Conservation (phyloP, 2,329 filamentous ascomycete genomes). For the Botrytis elliptica region DNA sequence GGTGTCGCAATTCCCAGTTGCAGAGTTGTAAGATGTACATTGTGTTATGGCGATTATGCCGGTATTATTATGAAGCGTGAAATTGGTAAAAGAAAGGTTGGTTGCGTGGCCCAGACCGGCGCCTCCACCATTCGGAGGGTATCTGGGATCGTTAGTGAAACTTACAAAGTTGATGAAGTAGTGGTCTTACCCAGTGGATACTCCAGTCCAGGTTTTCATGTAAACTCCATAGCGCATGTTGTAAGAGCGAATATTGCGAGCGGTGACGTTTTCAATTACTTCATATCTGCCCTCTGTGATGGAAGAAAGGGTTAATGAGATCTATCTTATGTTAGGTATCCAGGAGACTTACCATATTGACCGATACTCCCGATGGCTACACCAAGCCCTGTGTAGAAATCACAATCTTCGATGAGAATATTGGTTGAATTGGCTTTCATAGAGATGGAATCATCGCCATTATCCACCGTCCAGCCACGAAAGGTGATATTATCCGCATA, state of each 20-base stretch:
- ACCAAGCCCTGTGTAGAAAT: conserved; percentile 51
- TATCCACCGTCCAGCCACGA: conserved; percentile 49
- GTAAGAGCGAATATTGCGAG: conserved; percentile 47
- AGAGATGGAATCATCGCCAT: conserved; percentile 54
- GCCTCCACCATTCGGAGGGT: conserved; percentile 58
- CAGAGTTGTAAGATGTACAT: conserved; percentile 42
- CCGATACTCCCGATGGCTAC: conserved; percentile 59
- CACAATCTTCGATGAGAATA: conserved; percentile 49
- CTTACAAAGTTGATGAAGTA: neutral
- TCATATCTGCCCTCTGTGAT: conserved; percentile 44
- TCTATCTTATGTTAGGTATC: too few species aligned
- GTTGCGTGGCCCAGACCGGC: conserved; percentile 48
- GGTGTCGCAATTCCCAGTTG: conserved; percentile 43
- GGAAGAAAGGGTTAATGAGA: neutral
- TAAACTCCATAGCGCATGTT: conserved; percentile 45
- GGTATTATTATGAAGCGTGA: conserved; percentile 11
- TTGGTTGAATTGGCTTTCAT: conserved; percentile 57
- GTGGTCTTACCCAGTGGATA: conserved; percentile 41
- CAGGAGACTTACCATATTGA: conserved; percentile 45
- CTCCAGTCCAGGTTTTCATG: conserved; percentile 59
- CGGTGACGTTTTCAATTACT: conserved; percentile 50
- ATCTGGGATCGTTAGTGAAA: conserved; percentile 27
- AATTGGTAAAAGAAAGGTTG: conserved; percentile 16
- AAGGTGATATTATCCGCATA: conserved; percentile 53
- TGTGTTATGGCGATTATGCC: conserved; percentile 41